Base-by-base conservation (phyloP, 2,329 filamentous ascomycete species). In the Colletotrichum godetiae region DNA sequence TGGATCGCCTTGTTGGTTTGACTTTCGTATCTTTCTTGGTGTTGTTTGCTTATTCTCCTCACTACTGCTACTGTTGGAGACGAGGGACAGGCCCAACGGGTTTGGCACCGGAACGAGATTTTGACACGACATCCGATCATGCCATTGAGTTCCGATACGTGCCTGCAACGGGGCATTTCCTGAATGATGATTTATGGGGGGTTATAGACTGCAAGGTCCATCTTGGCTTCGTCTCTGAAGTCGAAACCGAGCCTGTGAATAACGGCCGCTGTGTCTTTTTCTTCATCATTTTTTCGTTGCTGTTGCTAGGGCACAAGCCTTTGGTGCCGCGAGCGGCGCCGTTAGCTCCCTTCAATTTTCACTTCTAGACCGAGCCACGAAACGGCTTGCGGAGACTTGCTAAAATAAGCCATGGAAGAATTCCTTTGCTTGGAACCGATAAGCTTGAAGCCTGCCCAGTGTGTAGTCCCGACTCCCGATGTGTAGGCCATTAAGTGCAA, bases 391-490 rank as follows among this genome's bases (percentile, higher is more conserved):
- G 57, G 56, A 58, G 3, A 22, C 19, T 72, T 72, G 49, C 69
- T 63, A 63, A 72, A 68, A 53, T 35, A 63, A 68, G 65, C 42
- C 27, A 13, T 68, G 42, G 42, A 49, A 49, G 42, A 49, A 29
- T 29, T 29, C 27, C 27, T 29, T 29, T 19, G 42, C 19, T 58
- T 37, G 31, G 31, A 46, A 31, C 52, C 52, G 19, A 53, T 29
- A 49, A 61, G 49, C 19, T 59, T 22, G 31, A 59, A 37, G 53
- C 55, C 37, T 67, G 33, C 12, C 46, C 24, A 33, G 24, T 35
- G 46, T 31, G 31, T 35, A 59, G 27, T 42, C 37, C 37, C 15
- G 37, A 42, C 13, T 42, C 37, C 37, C 15, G 37, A 42, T 13
- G 37, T 19, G 13, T 42, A 42, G 37, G 37, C 8, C 37, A 15